Percentiles rank a stretch among this genome's conserved stretches.
These are phyloP conservation scores for Scleromitrula shiraiana DNA, from an alignment of 2,329 filamentous ascomycete species.

Conservation along the genomic window DNA sequence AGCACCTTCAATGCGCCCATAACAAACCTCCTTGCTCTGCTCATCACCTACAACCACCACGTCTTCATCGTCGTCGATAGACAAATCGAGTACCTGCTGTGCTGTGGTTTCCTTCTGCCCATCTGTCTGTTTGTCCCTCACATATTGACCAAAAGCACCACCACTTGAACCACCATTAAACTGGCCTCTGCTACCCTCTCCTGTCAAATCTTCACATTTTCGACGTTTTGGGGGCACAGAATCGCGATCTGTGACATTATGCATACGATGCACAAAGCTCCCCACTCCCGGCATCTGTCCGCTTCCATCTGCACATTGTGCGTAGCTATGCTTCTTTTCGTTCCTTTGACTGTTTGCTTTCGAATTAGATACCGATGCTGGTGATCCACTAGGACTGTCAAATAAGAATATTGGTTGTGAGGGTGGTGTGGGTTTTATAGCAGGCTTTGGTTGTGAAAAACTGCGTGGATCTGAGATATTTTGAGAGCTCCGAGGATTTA, in stretches of 20 bases:
- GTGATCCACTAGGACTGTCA: conserved; percentile 22
- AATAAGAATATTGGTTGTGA: conserved; percentile 26
- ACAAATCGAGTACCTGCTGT: conserved; percentile 37
- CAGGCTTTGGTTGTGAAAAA: conserved; percentile 7
- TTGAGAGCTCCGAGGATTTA: conserved; percentile 35
- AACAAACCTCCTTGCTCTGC: conserved; percentile 67
- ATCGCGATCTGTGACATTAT: conserved; percentile 63
- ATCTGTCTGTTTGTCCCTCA: conserved; percentile 51
- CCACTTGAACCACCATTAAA: conserved; percentile 44
- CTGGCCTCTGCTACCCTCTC: conserved; percentile 34
- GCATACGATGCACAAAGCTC: conserved; percentile 65
- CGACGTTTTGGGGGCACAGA: conserved; percentile 56
- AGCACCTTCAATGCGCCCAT: conserved; percentile 64
- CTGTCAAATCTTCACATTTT: conserved; percentile 42
- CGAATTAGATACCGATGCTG: conserved; percentile 5
- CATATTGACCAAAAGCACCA: conserved; percentile 55
- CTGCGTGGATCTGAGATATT: background rate
- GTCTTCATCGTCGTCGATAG: conserved; percentile 47
- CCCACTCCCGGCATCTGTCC: conserved; percentile 37
- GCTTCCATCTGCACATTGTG: conserved; percentile 17
- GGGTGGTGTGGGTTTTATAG: conserved; percentile 10
- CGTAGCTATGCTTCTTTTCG: conserved; percentile 16
- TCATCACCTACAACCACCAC: conserved; percentile 50
- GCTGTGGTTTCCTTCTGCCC: conserved; percentile 30
- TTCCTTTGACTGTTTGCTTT: background rate